Base-by-base conservation (phyloP, 495 filamentous ascomycete genomes). In the Aspergillus diversus region DNA sequence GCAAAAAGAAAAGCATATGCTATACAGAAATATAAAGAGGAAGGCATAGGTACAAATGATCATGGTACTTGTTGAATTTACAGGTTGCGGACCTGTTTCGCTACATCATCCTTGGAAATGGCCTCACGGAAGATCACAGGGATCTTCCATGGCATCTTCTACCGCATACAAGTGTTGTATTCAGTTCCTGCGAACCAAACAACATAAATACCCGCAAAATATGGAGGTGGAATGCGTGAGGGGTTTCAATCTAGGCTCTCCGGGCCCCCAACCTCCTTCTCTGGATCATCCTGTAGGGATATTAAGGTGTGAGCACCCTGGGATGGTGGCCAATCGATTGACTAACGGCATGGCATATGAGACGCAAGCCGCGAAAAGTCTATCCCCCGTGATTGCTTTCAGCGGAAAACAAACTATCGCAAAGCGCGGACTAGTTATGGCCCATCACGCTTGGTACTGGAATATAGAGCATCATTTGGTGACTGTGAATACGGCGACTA, bases 381-480 rank as follows among this genome's bases (percentile, higher is more conserved):
- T 33, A 53, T 46, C 16, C 7, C 34, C 9, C 34, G 21, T 34
- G 33, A 35, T 39, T 43, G 8, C 31, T 50, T 59, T 33, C 13
- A 33, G 11, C 17, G 39, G 39, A 35, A 31, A 43, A 60, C 46
- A 51, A 33, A 50, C 57, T 31, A 39, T 65, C 54, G 58, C 57
- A 57, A 58, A 57, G 54, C 47, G 63, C 53, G 58, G 63, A 52
- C 57, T 58, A 61, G 46, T 32, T 46, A 65, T 33, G 17, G 57
- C 53, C 52, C 52, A 51, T 65, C 52, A 60, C 52, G 42, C 50
- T 60, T 51, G 34, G 63, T 46, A 37, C 52, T 13, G 7, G 39
- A 31, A 33, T 55, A 39, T 61, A 46, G 31, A 57, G 51, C 46
- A 17, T 57, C 53, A 65, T 63, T 63, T 48, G 61, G 35, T 43